Percentiles rank a stretch among this genome's conserved stretches.
Conservation (phyloP, 352 stramenopile genomes). For the Phytopythium litorale region DNA sequence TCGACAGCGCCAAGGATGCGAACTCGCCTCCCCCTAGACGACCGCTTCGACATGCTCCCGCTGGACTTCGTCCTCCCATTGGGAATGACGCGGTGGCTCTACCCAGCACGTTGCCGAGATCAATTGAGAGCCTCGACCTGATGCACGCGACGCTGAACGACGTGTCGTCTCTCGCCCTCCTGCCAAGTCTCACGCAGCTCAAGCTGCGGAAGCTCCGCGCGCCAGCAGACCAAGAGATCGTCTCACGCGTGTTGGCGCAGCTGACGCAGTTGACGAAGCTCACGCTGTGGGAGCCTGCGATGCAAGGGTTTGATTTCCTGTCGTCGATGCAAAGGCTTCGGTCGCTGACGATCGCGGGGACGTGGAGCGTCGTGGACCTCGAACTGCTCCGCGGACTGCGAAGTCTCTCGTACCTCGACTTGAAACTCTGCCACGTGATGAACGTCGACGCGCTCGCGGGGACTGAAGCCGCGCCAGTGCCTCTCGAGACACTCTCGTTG, state of each 20-base stretch:
- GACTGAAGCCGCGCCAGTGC: not conserved
- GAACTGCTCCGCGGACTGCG: not conserved
- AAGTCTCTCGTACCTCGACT: not conserved
- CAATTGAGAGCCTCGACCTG: not conserved
- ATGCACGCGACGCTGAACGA: not conserved
- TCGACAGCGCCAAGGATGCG: not conserved
- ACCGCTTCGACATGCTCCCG: not conserved
- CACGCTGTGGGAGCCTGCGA: not conserved
- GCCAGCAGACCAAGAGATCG: not conserved
- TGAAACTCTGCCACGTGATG: not conserved
- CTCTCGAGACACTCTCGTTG: not conserved
- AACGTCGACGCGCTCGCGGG: not conserved
- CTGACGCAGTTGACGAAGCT: not conserved
- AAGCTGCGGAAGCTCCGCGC: not conserved
- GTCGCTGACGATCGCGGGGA: not conserved
- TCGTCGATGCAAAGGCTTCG: not conserved
- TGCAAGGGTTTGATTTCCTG: not conserved
- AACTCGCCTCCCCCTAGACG: not conserved
- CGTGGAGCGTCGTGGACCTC: not conserved
- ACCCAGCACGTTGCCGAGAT: not conserved
- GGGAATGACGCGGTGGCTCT: not conserved
- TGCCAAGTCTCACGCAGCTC: constrained; percentile 1
- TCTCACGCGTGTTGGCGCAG: not conserved
- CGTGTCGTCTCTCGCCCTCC: not conserved
- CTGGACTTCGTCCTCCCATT: not conserved